A percentile compares a stretch with the other conserved stretches of the same genome.
phyloP scores from a whole-genome alignment of 257 asterid species.

The Solanum stenotomum region DNA sequence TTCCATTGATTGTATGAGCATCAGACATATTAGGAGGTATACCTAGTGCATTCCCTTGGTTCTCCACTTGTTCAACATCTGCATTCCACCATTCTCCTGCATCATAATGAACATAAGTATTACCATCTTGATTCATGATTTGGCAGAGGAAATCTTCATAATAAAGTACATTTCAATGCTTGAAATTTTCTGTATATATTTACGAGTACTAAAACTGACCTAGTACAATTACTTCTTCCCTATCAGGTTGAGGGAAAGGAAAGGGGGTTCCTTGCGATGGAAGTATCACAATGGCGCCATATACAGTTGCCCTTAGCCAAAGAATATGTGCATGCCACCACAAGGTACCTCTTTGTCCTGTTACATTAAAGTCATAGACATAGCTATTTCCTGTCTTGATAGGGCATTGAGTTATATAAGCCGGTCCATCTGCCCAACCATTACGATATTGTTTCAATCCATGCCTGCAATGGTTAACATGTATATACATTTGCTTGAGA shows the following conservation, averaged over 20 bases:
- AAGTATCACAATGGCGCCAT: conserved; percentile 54
- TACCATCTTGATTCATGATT: not conserved
- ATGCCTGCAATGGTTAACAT: conserved; percentile 27
- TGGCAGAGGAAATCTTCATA: not conserved
- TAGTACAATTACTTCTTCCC: conserved; percentile 8
- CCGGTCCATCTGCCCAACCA: conserved; percentile 11
- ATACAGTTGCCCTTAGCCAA: conserved; percentile 62
- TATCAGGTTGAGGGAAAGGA: conserved; percentile 50
- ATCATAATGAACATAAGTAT: not conserved
- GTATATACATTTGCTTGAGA: not conserved
- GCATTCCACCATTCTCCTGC: conserved; percentile 1
- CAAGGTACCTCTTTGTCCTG: conserved; percentile 35
- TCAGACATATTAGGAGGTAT: conserved; percentile 25
- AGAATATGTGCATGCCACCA: conserved; percentile 21
- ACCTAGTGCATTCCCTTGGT: conserved; percentile 25
- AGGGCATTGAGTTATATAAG: conserved; percentile 57
- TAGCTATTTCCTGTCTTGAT: conserved; percentile 44
- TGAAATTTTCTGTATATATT: not conserved
- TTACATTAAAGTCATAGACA: conserved; percentile 23
- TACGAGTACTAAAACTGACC: not conserved
- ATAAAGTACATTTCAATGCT: not conserved
- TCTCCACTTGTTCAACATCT: conserved; percentile 10
- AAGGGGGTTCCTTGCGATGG: conserved; percentile 38
- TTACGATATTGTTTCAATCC: conserved; percentile 53
- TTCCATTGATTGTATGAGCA: conserved; percentile 23